Base-by-base conservation (phyloP, 371 early-diverging fungal genomes). In the Mucor velutinosus region DNA sequence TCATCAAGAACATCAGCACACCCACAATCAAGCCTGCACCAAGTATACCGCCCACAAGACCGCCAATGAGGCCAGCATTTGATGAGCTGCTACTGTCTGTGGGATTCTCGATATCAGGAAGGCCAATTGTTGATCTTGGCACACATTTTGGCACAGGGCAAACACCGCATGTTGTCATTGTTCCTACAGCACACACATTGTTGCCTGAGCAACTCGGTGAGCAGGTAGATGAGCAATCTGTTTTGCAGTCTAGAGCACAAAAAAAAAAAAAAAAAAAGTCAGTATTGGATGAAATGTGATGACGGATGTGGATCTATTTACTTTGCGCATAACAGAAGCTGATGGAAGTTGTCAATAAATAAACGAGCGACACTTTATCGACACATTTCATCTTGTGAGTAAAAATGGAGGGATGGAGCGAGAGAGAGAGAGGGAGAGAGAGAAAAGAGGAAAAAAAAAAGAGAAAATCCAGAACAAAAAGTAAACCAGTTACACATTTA, bases 101-200 rank as follows among this genome's bases (percentile, higher is more conserved):
- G 27, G 64, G 17, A 21, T 72, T 45, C 17, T 43, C 19, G 0
- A 67, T 32, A 6, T 74, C 53, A 19, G 67, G 56, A 12, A 75
- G 43, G 11, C 78, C 78, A 0, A 81, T 56, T 5, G 70, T 60
- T 51, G 61, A 14, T 29, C 67, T 61, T 43, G 69, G 65, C 43
- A 83, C 61, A 68, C 83, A 83, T 30, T 60, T 73, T n/a, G 76
- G 62, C 1, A 55, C 69, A 32, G 83, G 83, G 57, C 83, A 83
- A 7, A 72, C 70, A 33, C 79, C 80, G 47, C 80, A 78, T 8
- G 73, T 58, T 19, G 64, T 63, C 83, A 83, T 83, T 19, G 77
- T 80, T 11, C 72, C 69, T 14, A 79, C 27, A 8, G 71, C 60
- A 57, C 83, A 83, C 0, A 77, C 70, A 58, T 78, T 66, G 14